Evolutionary conservation across 306 rosid genomes (phyloP), one percentile per base, ranked within the genome.

Genomic region (Glycine tomentella): DNA sequence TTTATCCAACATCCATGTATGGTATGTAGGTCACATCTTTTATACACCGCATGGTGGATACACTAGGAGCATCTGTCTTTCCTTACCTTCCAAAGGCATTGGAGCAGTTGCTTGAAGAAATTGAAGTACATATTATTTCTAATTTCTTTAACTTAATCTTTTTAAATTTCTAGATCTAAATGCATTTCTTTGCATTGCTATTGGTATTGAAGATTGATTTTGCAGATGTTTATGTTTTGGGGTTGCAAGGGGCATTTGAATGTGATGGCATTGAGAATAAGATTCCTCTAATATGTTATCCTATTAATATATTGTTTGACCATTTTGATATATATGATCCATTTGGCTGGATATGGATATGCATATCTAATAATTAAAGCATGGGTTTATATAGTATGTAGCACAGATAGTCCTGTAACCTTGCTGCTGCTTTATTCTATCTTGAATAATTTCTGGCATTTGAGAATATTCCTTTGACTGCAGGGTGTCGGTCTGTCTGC

Each of bases 41-140:
- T 86, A 86, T 95, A 86, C 99, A 95, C 76, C 98, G 99, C 45
- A 95, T 95, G 99, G 98, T 95, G 77, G 99, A 93, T 14, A 93
- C 96, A 46, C 84, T 95, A 45, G 99, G 99, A 40, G 80, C 90
- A 79, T 91, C 93, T 77, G 97, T 95, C 45, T 88, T 95, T 81
- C 99, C 99, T 5, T 95, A 84, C 89, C 97, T 95, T 69, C 98
- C 98, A 12, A 95, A 88, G 90, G 98, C 98, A 69, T 58, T 93
- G 83, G 94, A 88, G 86, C 98, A 90, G 74, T 87, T 93, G 88
- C 98, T 95, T 85, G 90, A 82, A 62, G 96, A 91, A 81, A 93
- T 91, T 57, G 96, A 95, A 97, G 99, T 95, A 86, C 42, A 81
- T 55, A 31, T 69, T 46, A 53, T 65, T 59, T 78, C 80, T 82